phyloP scores from a whole-genome alignment of 352 stramenopile species.

The Phytophthora sp. region DNA sequence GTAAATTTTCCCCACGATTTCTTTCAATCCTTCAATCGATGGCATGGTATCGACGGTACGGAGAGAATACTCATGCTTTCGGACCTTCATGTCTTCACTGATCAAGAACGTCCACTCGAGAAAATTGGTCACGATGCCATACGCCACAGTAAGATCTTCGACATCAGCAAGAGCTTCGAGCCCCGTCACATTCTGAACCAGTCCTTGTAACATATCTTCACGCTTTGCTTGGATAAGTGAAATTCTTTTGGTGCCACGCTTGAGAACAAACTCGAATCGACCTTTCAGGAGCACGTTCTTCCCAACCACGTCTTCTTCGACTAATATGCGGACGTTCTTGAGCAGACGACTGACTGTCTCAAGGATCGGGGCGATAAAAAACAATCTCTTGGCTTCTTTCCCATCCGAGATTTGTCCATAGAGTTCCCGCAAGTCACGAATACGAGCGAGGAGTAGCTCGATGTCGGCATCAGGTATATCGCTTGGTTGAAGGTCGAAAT shows the following conservation, averaged over 20 bases:
- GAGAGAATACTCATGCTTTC: constrained; percentile 10
- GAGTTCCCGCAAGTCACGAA: constrained; percentile 5
- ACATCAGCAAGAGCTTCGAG: constrained; percentile 36
- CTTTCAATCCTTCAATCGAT: constrained; percentile 9
- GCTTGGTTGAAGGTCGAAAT: constrained; percentile 16
- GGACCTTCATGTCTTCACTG: constrained; percentile 16
- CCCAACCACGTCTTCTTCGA: constrained; percentile 21
- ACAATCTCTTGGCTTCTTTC: constrained; percentile 23
- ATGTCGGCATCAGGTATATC: constrained; percentile 24
- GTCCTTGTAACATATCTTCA: constrained; percentile 34
- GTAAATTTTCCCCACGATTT: constrained; percentile 25
- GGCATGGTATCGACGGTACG: neutral
- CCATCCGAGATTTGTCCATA: constrained; percentile 14
- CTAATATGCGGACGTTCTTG: constrained; percentile 22
- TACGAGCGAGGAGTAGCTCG: constrained; percentile 20
- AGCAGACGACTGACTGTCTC: constrained; percentile 26
- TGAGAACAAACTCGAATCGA: constrained; percentile 42
- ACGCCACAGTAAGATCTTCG: constrained; percentile 22
- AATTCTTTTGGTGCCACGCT: constrained; percentile 33
- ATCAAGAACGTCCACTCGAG: constrained; percentile 25
- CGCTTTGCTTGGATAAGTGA: constrained; percentile 33
- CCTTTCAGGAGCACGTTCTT: constrained; percentile 31
- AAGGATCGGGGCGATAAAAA: constrained; percentile 13
- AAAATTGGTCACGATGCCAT: constrained; percentile 33
- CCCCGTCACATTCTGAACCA: constrained; percentile 33